phyloP scores from a whole-genome alignment of 305 asterid genomes.

The Nicotiana rustica region DNA sequence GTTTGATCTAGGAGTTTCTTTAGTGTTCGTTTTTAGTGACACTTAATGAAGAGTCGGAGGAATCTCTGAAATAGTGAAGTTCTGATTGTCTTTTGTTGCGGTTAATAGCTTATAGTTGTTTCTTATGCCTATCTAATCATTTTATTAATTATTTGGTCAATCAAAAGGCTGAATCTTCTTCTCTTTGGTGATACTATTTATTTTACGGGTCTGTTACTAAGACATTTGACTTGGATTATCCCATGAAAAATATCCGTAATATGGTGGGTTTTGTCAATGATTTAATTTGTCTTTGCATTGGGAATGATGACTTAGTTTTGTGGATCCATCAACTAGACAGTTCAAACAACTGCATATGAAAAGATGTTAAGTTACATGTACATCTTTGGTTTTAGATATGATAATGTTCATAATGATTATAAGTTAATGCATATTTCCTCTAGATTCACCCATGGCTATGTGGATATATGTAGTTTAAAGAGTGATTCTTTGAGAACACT shows the following conservation, averaged over 20 bases:
- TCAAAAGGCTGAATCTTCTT: too few species aligned
- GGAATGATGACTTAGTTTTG: not conserved
- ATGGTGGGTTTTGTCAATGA: too few species aligned
- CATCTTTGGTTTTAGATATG: not conserved
- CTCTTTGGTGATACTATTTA: not conserved
- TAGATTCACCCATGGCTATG: not conserved
- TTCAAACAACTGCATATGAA: not conserved
- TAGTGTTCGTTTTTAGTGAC: not conserved
- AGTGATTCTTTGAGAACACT: not conserved
- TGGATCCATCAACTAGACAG: not conserved
- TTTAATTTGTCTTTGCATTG: not conserved
- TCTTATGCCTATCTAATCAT: not conserved
- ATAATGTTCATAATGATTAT: not conserved
- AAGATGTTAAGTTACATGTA: not conserved
- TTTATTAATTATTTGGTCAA: too few species aligned
- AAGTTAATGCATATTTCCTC: not conserved
- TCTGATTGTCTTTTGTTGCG: not conserved
- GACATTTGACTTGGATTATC: not conserved
- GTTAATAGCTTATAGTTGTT: not conserved
- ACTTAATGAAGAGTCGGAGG: not conserved
- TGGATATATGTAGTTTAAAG: not conserved
- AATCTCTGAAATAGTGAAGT: not conserved
- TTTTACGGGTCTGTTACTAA: not conserved
- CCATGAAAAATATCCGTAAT: not conserved
- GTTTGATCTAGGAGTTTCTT: not conserved